These are phyloP conservation scores for Trametes hirsuta DNA, from an alignment of 1,284 basidiomycete genomes.

Conservation along the genomic window DNA sequence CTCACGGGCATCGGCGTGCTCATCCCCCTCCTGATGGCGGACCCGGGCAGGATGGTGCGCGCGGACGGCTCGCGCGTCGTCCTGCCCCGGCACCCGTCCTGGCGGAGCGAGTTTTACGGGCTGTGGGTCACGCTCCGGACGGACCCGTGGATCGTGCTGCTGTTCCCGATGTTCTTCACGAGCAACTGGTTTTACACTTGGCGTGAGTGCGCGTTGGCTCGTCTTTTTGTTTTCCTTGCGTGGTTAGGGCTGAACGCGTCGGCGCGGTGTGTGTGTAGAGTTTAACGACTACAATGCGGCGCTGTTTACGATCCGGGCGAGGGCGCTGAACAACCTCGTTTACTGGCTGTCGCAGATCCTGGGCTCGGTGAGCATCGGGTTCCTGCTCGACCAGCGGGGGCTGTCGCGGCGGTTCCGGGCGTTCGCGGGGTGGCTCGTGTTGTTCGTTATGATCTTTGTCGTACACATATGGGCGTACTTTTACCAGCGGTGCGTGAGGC, in stretches of 20 bases:
- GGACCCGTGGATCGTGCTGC: constrained; percentile 52
- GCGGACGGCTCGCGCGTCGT: constrained; percentile 73
- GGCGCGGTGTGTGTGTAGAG: constrained; percentile 39
- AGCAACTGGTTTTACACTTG: constrained; percentile 82
- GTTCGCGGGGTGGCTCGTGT: constrained; percentile 61
- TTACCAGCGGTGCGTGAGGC: constrained; percentile 60
- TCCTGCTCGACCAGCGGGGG: constrained; percentile 58
- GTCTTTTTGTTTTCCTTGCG: too few relatives aligned
- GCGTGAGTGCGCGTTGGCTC: constrained; percentile 46
- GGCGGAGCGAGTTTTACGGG: constrained; percentile 60
- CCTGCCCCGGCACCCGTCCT: constrained; percentile 64
- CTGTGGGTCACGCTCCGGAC: constrained; percentile 53
- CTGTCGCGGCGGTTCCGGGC: constrained; percentile 64
- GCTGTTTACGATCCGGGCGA: constrained; percentile 68
- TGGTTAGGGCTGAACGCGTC: neutral
- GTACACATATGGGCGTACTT: constrained; percentile 72
- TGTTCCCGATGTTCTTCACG: constrained; percentile 58
- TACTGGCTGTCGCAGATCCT: constrained; percentile 73
- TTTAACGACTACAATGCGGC: constrained; percentile 70
- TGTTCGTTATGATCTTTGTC: constrained; percentile 63
- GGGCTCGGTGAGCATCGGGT: constrained; percentile 64
- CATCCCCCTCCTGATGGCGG: constrained; percentile 69
- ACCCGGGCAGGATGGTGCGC: constrained; percentile 69
- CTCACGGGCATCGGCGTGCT: constrained; percentile 67
- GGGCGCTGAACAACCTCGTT: constrained; percentile 67